phyloP scores from a whole-genome alignment of 2,329 filamentous ascomycete genomes.

The Drechslera avenae region DNA sequence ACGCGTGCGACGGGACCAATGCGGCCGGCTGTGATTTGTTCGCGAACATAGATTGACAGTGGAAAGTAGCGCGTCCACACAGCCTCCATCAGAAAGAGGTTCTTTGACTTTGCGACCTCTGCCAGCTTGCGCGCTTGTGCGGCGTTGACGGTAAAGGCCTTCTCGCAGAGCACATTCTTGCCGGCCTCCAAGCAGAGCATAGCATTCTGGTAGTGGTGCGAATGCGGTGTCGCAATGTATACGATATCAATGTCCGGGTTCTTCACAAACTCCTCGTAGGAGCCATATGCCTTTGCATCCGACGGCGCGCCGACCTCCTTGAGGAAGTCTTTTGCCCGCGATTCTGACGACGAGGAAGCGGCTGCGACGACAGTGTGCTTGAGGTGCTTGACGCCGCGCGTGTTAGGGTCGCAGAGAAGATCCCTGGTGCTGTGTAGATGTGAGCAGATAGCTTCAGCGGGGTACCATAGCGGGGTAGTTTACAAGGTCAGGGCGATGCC shows the following conservation, averaged over 20 bases:
- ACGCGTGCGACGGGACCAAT: slow-evolving; percentile 63
- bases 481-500: slow-evolving; percentile 55
- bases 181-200: slow-evolving; percentile 83
- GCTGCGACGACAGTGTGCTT: slow-evolving; percentile 79
- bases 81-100: slow-evolving; percentile 58
- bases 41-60: slow-evolving; percentile 74
- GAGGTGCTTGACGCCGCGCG: slow-evolving; percentile 72
- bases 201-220: slow-evolving; percentile 89
- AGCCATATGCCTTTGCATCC: slow-evolving; percentile 74
- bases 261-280: slow-evolving; percentile 79
- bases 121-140: slow-evolving; percentile 74
- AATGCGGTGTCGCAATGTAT: slow-evolving; percentile 89
- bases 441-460: slow-evolving; percentile 17
- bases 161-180: slow-evolving; percentile 90
- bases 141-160: slow-evolving; percentile 85
- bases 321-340: slow-evolving; percentile 74
- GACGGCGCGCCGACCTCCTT: slow-evolving; percentile 70
- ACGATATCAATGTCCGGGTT: slow-evolving; percentile 82
- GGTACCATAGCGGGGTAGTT: slow-evolving; percentile 26
- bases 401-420: slow-evolving; percentile 73
- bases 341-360: slow-evolving; percentile 74
- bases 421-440: slow-evolving; percentile 63
- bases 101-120: slow-evolving; percentile 73
- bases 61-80: slow-evolving; percentile 93
- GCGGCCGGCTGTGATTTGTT: slow-evolving; percentile 63